Evolutionary conservation across 1,139 yeast genomes (phyloP).

Genomic region (Blastobotrys serpentis): DNA sequence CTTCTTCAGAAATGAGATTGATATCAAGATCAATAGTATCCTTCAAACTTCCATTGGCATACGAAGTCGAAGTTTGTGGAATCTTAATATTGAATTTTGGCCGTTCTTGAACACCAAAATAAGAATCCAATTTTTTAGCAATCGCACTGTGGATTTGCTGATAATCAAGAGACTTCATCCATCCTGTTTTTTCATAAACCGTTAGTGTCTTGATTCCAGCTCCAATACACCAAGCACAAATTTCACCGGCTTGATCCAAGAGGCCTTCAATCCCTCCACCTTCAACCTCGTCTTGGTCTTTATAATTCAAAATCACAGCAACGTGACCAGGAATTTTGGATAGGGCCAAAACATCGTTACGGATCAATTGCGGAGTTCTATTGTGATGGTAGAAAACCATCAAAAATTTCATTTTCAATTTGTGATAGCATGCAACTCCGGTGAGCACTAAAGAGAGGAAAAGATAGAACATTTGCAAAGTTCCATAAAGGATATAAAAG

Average conservation of each 20-base stretch:
- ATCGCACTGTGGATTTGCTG: constrained; percentile 61
- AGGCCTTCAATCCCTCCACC: constrained; percentile 82
- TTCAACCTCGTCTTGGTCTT: constrained; percentile 80
- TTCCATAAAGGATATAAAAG: constrained; percentile 19
- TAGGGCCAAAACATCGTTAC: constrained; percentile 74
- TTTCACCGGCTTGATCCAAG: constrained; percentile 70
- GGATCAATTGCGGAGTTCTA: constrained; percentile 80
- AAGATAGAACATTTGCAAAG: constrained; percentile 26
- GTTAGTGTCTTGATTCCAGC: constrained; percentile 73
- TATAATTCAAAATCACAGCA: constrained; percentile 68
- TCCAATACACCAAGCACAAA: constrained; percentile 84
- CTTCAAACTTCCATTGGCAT: constrained; percentile 19
- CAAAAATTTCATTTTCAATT: constrained; percentile 55
- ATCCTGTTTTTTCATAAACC: constrained; percentile 79
- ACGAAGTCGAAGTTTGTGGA: constrained; percentile 25
- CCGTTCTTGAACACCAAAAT: constrained; percentile 69
- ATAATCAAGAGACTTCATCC: constrained; percentile 47
- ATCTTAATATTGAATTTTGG: constrained; percentile 49
- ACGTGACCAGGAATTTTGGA: constrained; percentile 74
- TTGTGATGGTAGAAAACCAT: constrained; percentile 75
- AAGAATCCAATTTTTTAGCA: constrained; percentile 58
- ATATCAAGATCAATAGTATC: constrained; percentile 35
- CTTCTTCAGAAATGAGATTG: constrained; percentile 66
- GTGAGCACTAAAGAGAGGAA: constrained; percentile 21
- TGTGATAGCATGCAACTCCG: constrained; percentile 44